These are phyloP conservation scores for Phaeotremella skinneri DNA, from an alignment of 768 basidiomycete genomes.

Conservation along the genomic window DNA sequence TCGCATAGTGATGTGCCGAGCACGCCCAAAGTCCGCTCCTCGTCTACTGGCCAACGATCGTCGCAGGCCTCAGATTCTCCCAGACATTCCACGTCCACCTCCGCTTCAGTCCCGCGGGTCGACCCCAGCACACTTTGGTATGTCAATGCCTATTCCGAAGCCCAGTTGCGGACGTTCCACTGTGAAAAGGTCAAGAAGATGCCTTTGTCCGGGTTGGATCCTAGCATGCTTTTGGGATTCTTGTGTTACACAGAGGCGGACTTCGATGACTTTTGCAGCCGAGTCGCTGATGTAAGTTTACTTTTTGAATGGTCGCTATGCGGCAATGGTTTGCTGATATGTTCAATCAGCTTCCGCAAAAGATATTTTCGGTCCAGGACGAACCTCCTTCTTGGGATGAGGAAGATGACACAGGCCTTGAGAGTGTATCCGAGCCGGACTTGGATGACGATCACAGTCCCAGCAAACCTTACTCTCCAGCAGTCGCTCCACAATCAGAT, in stretches of 20 bases:
- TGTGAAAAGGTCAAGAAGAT: slow-evolving; percentile 96
- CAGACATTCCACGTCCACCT: slow-evolving; percentile 53
- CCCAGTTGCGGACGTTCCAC: slow-evolving; percentile 85
- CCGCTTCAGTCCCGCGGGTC: slow-evolving; percentile 31
- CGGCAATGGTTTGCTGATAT: not conserved
- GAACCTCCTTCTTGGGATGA: slow-evolving; percentile 76
- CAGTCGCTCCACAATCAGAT: not conserved
- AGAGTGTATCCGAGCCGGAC: slow-evolving; percentile 76
- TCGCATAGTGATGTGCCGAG: slow-evolving; percentile 10
- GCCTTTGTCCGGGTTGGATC: slow-evolving; percentile 83
- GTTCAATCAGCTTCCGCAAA: slow-evolving; percentile 55
- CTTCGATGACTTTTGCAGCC: slow-evolving; percentile 73
- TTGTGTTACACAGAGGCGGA: slow-evolving; percentile 76
- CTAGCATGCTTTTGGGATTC: slow-evolving; percentile 96
- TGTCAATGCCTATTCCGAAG: slow-evolving; percentile 66
- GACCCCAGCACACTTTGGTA: slow-evolving; percentile 56
- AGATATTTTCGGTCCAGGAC: slow-evolving; percentile 82
- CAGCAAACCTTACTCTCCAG: not conserved
- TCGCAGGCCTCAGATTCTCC: slow-evolving; percentile 17
- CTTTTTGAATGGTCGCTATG: slow-evolving; percentile 3
- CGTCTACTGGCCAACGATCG: slow-evolving; percentile 3
- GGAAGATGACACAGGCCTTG: slow-evolving; percentile 68
- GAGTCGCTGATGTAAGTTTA: slow-evolving; percentile 67
- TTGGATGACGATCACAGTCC: slow-evolving; percentile 54
- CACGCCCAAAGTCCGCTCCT: slow-evolving; percentile 41